Evolutionary conservation across 352 stramenopile genomes (phyloP), one percentile per base, ranked within the genome.

Genomic region (Pythium rishiriense): DNA sequence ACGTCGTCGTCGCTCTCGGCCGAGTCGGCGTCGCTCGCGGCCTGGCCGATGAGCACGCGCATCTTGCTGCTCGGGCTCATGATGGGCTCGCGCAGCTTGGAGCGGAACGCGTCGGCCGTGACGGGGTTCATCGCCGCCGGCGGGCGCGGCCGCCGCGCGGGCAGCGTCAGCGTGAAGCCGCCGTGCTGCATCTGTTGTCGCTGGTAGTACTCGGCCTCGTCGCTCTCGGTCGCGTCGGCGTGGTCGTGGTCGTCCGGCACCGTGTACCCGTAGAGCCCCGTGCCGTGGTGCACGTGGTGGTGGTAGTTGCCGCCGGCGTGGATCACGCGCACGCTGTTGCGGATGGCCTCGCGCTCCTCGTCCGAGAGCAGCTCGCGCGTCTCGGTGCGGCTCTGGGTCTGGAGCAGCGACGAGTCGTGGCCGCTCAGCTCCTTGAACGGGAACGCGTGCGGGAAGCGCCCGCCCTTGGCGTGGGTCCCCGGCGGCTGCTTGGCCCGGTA

Each of bases 11-110:
- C 56, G 9, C 15, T 26, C 25, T 21, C 54, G 25, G 26, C 21
- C 17, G 47, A 49, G 15, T 64, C 39, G 48, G 42, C 46, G n/a
- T 64, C 41, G 22, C 11, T 24, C n/a, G 64, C 49, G 25, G 37
- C 37, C 37, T 21, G 11, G 1, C 53, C 52, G 24, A 74, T 74
- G 58, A 91, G 62, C 47, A 88, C 71, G 53, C 76, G 56, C 62
- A 91, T 84, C 58, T 91, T 91, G 58, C 82, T 88, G 51, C 76
- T 75, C 9, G 83, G 78, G 64, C 80, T 87, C 49, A 91, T 80
- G 37, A 81, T 79, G 37, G 78, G 78, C 67, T 91, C 83, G 29
- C 84, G 78, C 25, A 91, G 70, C 47, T 91, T 91, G 48, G 76
- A 68, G 8, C 77, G 75, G 65, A 91, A 88, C 28, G 83, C 83